Conservation (phyloP, 805 yeast species). For the Candida mattraensis region DNA sequence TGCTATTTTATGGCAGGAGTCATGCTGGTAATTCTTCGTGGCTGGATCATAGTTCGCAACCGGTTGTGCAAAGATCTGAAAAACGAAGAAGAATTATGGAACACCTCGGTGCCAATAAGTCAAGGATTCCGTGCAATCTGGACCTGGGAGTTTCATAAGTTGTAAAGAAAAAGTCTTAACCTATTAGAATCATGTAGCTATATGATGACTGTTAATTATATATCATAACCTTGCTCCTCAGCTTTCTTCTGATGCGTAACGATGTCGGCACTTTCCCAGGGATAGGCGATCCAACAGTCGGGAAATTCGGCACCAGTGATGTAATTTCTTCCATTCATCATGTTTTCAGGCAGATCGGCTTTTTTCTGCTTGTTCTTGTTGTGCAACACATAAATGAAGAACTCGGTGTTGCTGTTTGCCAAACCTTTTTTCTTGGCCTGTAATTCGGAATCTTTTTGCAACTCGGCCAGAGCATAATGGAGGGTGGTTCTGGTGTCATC, state of each 20-base stretch:
- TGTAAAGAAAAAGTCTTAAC: too few species aligned
- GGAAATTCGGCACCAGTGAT: constrained; percentile 75
- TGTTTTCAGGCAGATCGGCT: constrained; percentile 67
- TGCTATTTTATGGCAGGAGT: constrained; percentile 48
- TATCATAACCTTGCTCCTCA: constrained; percentile 71
- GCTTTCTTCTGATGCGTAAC: constrained; percentile 72
- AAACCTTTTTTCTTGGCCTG: constrained; percentile 57
- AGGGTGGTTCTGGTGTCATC: constrained; percentile 85
- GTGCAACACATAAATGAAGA: constrained; percentile 76
- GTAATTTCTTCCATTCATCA: constrained; percentile 56
- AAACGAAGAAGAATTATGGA: constrained; percentile 26
- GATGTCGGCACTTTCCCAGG: constrained; percentile 81
- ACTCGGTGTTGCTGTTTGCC: constrained; percentile 55
- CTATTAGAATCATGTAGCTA: neutral
- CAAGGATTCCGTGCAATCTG: constrained; percentile 8
- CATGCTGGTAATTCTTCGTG: constrained; percentile 46
- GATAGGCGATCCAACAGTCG: constrained; percentile 83
- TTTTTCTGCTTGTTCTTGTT: constrained; percentile 72
- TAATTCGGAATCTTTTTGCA: constrained; percentile 65
- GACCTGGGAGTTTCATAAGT: constrained; percentile 13
- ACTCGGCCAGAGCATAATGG: constrained; percentile 74
- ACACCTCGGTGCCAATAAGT: constrained; percentile 13
- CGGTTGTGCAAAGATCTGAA: constrained; percentile 11
- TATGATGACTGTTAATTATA: constrained; percentile 5
- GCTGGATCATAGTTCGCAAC: constrained; percentile 55